phyloP scores from a whole-genome alignment of 768 basidiomycete genomes.

The Suillus decipiens region DNA sequence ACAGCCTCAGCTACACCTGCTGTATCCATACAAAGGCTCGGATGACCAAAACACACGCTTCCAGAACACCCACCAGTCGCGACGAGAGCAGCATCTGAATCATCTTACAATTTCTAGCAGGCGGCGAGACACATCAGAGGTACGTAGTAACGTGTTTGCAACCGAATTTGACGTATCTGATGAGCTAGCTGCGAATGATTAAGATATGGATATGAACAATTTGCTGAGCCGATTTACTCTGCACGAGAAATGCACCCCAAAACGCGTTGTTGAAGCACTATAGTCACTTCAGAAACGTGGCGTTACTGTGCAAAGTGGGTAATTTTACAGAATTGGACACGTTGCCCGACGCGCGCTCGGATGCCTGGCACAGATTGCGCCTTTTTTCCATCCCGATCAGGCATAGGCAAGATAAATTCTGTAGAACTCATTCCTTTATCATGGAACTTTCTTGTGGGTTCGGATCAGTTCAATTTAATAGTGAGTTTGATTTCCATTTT shows the following conservation, averaged over 20 bases:
- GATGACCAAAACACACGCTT: not conserved
- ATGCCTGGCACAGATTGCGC: conserved; percentile 1
- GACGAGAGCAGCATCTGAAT: not conserved
- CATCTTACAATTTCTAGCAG: not conserved
- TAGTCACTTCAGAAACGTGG: not conserved
- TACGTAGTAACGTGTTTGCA: not conserved
- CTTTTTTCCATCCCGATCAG: not conserved
- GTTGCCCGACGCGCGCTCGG: not conserved
- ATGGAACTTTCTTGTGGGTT: not conserved
- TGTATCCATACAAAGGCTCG: not conserved
- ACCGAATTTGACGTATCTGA: not conserved
- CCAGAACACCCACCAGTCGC: not conserved
- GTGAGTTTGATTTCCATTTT: conserved; percentile 1
- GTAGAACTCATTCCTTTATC: not conserved
- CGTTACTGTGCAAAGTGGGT: not conserved
- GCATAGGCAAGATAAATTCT: not conserved
- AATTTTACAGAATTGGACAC: not conserved
- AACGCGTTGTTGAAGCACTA: not conserved
- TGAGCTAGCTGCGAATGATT: not conserved
- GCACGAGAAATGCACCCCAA: not conserved
- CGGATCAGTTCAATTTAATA: not conserved
- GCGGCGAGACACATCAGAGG: no score
- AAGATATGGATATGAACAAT: not conserved
- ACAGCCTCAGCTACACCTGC: not conserved
- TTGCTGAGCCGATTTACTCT: not conserved